Percentiles rank a stretch among this genome's conserved stretches.
Evolutionary conservation across 106 monocot species (phyloP).

Genomic region (Platanthera zijinensis): DNA sequence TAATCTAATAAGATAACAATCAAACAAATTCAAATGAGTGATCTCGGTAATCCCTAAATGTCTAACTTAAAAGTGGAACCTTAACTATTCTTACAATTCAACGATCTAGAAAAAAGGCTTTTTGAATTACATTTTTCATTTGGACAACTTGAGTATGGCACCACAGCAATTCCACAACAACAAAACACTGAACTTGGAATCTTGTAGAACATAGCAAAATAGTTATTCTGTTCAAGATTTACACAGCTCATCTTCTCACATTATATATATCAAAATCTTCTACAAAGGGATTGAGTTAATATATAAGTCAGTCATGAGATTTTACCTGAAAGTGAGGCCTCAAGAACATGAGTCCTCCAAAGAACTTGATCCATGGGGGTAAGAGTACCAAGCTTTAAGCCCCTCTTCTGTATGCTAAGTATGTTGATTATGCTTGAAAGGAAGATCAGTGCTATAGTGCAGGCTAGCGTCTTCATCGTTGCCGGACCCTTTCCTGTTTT

Average conservation of each 20-base stretch:
- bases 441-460: slow-evolving; percentile 69
- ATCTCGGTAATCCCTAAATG: not conserved
- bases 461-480: slow-evolving; percentile 80
- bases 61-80: not conserved
- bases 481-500: slow-evolving; percentile 84
- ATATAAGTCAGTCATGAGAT: not conserved
- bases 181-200: not conserved
- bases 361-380: slow-evolving; percentile 92
- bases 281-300: too few species aligned
- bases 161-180: not conserved
- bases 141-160: not conserved
- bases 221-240: not conserved
- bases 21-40: not conserved
- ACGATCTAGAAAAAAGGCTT: not conserved
- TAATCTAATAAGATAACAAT: not conserved
- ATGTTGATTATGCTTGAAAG: slow-evolving; percentile 67
- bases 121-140: not conserved
- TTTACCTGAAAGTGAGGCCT: slow-evolving; percentile 87
- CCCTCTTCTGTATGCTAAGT: slow-evolving; percentile 80
- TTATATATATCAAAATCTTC: not conserved
- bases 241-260: not conserved
- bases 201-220: not conserved
- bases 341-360: slow-evolving; percentile 94
- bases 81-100: not conserved
- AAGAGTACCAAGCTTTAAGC: slow-evolving; percentile 78